phyloP scores from a whole-genome alignment of 2,329 filamentous ascomycete species.

The Ilyonectria robusta region DNA sequence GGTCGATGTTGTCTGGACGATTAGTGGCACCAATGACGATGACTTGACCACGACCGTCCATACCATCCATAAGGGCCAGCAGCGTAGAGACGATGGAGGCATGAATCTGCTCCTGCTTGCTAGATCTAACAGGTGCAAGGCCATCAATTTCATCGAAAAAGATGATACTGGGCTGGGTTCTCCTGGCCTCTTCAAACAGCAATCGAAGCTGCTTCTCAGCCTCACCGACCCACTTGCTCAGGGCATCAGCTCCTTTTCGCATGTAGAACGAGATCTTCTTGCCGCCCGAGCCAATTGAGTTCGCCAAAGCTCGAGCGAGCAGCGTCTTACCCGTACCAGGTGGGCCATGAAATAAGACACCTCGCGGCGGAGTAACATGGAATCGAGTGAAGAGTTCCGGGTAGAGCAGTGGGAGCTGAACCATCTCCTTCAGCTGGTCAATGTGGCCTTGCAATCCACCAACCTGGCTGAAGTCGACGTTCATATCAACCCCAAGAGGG shows the following conservation, averaged over 20 bases:
- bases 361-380: conserved; percentile 92
- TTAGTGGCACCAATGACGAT: conserved; percentile 99
- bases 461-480: conserved; percentile 93
- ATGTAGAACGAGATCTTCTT: conserved; percentile 99
- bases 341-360: conserved; percentile 96
- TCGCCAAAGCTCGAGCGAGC: conserved; percentile 92
- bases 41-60: conserved; percentile 98
- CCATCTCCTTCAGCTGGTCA: conserved; percentile 98
- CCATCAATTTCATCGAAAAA: conserved; percentile 99
- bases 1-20: conserved; percentile 95
- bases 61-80: conserved; percentile 96
- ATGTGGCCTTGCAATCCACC: conserved; percentile 95
- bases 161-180: conserved; percentile 98
- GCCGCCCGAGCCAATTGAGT: conserved; percentile 89
- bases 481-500: conserved; percentile 92
- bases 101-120: conserved; percentile 99
- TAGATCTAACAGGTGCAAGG: conserved; percentile 93
- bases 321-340: conserved; percentile 98
- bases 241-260: conserved; percentile 96
- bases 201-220: conserved; percentile 94
- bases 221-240: conserved; percentile 99
- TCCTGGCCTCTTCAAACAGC: conserved; percentile 94
- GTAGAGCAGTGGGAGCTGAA: conserved; percentile 92
- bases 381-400: conserved; percentile 94
- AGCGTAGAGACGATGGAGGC: conserved; percentile 96